Base-by-base conservation (phyloP, 2,329 filamentous ascomycete genomes). In the Dactylellina leptospora region DNA sequence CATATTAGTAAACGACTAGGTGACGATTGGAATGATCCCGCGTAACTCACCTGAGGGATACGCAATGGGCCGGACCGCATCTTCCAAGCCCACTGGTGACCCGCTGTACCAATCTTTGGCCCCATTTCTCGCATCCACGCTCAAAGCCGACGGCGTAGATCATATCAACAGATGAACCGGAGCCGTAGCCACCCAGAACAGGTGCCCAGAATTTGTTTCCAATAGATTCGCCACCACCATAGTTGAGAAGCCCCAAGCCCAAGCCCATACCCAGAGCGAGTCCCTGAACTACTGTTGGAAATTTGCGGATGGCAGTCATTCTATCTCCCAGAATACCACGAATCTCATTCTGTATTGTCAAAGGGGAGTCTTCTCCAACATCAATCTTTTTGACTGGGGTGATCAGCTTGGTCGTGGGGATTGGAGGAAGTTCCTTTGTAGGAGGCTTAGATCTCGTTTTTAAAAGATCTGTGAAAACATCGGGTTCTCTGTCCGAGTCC, bases 111-210 rank as follows among this genome's bases (percentile, higher is more conserved):
- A 73, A 42, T 44, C 38, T 60, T 16, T 73, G 53, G 18, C 69
- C 69, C 69, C 69, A 73, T 50, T 66, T 73, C 33, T 73, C 69
- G 50, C 69, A 73, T n/a, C 69, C 69, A 16, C 60, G 59, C 28
- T 73, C 69, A 30, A 60, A 73, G 2, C 69, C 69, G 27, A 73
- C 40, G 16, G 69, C 69, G 23, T 60, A 73, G 10, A 73, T 73
- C 53, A 73, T 60, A 36, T 73, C 69, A 5, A 73, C 69, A 11
- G 59, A 64, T 0, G 60, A 61, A 36, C 47, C 48, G 9, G 16
- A 22, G 6, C 69, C 69, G 27, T 42, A 59, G 4, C 69, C 69
- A 10, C 69, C 69, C 11, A 73, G 69, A 33, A 73, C 69, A 1
- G 69, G 69, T 4, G 69, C 33, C 69, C 69, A 73, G 42, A 73